Base-by-base conservation (phyloP, 1,139 yeast species). In the Candida sp. region DNA sequence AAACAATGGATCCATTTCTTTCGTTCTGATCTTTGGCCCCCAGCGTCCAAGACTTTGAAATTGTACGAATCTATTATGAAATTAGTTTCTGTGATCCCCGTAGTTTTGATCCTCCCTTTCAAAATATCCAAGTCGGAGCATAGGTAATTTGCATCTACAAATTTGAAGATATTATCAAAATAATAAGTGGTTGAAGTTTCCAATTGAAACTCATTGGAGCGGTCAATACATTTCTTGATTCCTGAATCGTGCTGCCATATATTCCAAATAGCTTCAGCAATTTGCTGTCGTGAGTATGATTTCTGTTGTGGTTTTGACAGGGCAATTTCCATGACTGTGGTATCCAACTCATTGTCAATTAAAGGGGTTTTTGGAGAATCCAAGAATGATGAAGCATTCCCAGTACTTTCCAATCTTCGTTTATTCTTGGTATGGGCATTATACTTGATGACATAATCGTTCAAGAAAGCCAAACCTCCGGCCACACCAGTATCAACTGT, bases 1-100 rank as follows among this genome's bases (percentile, higher is more conserved):
- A 95, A 93, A 58, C 96, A 88, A 61, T 91, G 97, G 48, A 93
- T 87, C 99, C 99, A 93, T 61, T 93, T 93, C 53, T 84, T 82
- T 45, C 99, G 77, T 64, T 93, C 99, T 35, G 91, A 82, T 46
- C 99, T 73, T 66, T 93, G 99, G 2, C 99, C 99, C 40, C 99
- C 99, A 5, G 97, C 98, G 68, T 93, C 99, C 45, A 90, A 71
- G 39, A 95, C 88, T 54, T 81, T 82, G 57, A 91, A 83, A 48
- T 75, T 82, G 44, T 80, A 74, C 8, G 84, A 71, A 52, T 86
- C 76, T 47, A 91, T 81, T 46, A 75, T 74, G 63, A 95, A 91
- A 44, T 76, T 77, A 5, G 96, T 87, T 59, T 93, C 97, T 1
- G 96, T 87, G 40, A 93, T 89, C 0, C 99, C 99, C 0, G 97